Conservation (phyloP, 345 rosid species). For the Murraya koenigii region DNA sequence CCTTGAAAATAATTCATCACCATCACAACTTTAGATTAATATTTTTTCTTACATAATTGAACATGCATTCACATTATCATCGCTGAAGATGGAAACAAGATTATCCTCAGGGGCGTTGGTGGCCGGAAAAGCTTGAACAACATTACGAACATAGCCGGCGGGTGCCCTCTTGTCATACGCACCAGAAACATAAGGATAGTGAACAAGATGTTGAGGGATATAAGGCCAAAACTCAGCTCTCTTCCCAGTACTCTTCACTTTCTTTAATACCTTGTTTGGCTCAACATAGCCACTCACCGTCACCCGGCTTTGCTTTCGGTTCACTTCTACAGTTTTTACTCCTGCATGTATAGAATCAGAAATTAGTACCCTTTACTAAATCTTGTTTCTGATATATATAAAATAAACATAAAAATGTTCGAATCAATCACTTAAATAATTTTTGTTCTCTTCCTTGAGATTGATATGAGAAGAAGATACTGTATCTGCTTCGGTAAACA, state of each 20-base stretch:
- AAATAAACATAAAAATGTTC: background rate
- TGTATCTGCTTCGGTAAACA: background rate
- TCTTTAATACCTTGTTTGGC: slow-evolving; percentile 64
- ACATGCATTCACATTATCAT: slow-evolving; percentile 76
- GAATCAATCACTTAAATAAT: background rate
- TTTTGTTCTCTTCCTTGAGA: background rate
- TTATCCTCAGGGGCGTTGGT: slow-evolving; percentile 45
- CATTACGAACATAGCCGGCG: slow-evolving; percentile 54
- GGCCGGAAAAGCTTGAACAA: slow-evolving; percentile 53
- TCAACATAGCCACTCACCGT: slow-evolving; percentile 57
- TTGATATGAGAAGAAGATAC: background rate
- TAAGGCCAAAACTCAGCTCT: slow-evolving; percentile 80
- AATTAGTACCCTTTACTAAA: background rate
- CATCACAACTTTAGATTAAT: background rate
- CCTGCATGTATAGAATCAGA: slow-evolving; percentile 27
- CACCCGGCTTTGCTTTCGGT: slow-evolving; percentile 54
- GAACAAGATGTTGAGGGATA: slow-evolving; percentile 58
- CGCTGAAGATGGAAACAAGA: slow-evolving; percentile 55
- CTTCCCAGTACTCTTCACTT: slow-evolving; percentile 64
- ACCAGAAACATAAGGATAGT: slow-evolving; percentile 49
- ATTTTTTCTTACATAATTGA: slow-evolving; percentile 51
- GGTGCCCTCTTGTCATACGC: slow-evolving; percentile 71
- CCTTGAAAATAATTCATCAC: background rate
- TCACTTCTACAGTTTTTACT: slow-evolving; percentile 58
- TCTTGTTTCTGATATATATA: background rate